A percentile compares a stretch with the other conserved stretches of the same genome.
Conservation (phyloP, 352 stramenopile genomes). For the Phytopythium aichiense region DNA sequence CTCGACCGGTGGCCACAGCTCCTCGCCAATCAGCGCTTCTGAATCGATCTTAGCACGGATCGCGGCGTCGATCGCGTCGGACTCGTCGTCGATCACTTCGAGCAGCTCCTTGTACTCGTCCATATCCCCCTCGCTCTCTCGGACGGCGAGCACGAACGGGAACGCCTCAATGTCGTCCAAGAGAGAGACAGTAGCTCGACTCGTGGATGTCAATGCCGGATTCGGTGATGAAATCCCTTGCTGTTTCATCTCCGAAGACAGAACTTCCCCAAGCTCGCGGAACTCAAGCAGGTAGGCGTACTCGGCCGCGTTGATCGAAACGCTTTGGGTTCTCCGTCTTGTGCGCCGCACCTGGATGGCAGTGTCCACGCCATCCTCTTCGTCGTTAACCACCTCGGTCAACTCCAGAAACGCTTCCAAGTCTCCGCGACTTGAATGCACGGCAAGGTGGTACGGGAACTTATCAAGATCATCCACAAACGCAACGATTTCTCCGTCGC, state of each 20-base stretch:
- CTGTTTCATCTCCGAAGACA: too few relatives aligned
- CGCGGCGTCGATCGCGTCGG: conserved; percentile 3
- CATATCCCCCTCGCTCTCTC: conserved; percentile 7
- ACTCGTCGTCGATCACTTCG: conserved; percentile 5
- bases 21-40: neutral
- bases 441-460: conserved; percentile 12
- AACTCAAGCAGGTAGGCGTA: conserved; percentile 14
- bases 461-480: conserved; percentile 9
- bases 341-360: conserved; percentile 3
- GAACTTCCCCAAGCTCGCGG: conserved; percentile 8
- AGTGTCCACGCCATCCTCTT: conserved; percentile 3
- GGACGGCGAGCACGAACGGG: conserved; percentile 11
- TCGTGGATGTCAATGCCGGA: too few relatives aligned
- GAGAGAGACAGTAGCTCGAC: neutral
- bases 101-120: conserved; percentile 2
- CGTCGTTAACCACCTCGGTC: neutral
- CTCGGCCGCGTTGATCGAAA: conserved; percentile 4
- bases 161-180: neutral
- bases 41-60: conserved; percentile 9
- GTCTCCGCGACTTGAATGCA: conserved; percentile 7
- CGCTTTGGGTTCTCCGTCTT: neutral
- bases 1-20: conserved; percentile 9
- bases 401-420: neutral
- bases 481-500: neutral
- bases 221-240: too few relatives aligned